Conservation (phyloP, 495 filamentous ascomycete genomes). For the Physcia stellaris region DNA sequence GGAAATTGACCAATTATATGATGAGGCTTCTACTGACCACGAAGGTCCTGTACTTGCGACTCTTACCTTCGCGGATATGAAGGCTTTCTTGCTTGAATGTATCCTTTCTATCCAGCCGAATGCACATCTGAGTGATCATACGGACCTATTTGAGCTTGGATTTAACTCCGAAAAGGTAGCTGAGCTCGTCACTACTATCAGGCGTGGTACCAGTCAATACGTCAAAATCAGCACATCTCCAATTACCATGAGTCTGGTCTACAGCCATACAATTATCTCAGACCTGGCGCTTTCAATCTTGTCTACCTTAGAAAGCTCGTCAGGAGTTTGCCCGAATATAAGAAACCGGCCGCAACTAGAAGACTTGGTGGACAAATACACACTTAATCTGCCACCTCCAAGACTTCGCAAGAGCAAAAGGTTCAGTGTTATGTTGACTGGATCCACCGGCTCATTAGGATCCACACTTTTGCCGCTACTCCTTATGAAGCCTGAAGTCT, state of each 20-base stretch:
- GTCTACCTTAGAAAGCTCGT: too few relatives aligned
- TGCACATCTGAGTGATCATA: background rate
- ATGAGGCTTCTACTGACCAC: background rate
- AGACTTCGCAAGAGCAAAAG: background rate
- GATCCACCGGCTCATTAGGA: conserved; percentile 27
- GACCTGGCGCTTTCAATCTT: background rate
- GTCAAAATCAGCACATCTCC: background rate
- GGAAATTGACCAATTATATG: conserved; percentile 39
- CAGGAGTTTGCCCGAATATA: too few relatives aligned
- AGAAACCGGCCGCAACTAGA: background rate
- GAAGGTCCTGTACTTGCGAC: background rate
- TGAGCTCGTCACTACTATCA: background rate
- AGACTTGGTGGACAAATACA: background rate
- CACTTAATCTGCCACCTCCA: background rate
- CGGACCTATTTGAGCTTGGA: conserved; percentile 28
- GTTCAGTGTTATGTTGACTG: conserved; percentile 20
- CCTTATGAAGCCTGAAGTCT: conserved; percentile 12
- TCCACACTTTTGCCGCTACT: conserved; percentile 21
- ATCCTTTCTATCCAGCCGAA: background rate
- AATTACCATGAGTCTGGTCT: background rate
- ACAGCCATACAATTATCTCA: background rate
- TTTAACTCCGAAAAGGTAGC: conserved; percentile 38
- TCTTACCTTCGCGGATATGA: too few relatives aligned
- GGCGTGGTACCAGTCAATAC: background rate
- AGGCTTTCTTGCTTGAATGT: background rate